These are phyloP conservation scores for Plasmodium gonderi DNA, from an alignment of 169 alveolate species.

Conservation along the genomic window DNA sequence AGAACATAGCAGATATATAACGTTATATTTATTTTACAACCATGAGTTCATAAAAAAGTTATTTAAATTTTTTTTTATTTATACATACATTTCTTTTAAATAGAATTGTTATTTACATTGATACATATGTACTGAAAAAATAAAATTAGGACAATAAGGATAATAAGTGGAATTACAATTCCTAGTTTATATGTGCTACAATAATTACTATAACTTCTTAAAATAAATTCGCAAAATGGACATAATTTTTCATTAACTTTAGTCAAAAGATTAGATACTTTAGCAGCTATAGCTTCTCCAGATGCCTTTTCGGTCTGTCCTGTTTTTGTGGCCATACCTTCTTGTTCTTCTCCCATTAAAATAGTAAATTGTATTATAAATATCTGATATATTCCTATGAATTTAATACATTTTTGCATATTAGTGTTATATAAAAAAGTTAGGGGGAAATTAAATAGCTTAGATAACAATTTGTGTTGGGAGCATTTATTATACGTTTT, in stretches of 20 bases:
- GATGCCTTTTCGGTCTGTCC: not conserved
- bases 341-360: not conserved
- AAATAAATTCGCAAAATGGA: no score
- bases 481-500: not conserved
- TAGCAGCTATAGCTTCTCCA: not conserved
- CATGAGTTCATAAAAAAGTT: not conserved
- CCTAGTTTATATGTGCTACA: no score
- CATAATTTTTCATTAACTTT: no score
- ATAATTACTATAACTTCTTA: no score
- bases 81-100: not conserved
- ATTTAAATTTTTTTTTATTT: not conserved
- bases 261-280: no score
- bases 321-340: not conserved
- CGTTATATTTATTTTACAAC: not conserved
- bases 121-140: not conserved
- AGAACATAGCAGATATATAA: not conserved
- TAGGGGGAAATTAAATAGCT: not conserved
- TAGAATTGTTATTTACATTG: not conserved
- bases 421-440: no score
- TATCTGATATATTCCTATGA: not conserved
- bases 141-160: no score
- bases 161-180: no score
- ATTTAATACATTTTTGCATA: not conserved
- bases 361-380: not conserved
- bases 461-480: not conserved